These are phyloP conservation scores for Saccharum officinarum DNA, from an alignment of 176 grass and related monocot species.

Conservation along the genomic window DNA sequence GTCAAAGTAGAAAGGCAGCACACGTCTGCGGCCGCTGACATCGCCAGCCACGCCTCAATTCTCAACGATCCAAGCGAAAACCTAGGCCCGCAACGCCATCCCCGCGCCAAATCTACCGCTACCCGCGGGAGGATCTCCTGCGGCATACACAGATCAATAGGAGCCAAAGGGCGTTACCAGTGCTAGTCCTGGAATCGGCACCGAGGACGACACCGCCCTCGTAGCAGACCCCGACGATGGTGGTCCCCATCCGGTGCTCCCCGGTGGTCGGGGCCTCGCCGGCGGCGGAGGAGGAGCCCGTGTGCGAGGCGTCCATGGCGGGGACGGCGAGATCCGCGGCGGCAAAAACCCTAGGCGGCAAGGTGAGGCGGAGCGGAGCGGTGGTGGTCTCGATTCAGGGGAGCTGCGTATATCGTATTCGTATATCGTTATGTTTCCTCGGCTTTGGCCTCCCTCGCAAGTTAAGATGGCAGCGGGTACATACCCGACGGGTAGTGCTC, in stretches of 20 bases:
- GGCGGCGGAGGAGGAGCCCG: neutral
- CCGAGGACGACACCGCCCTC: slow-evolving; percentile 77
- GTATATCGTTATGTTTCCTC: neutral
- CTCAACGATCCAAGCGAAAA: neutral
- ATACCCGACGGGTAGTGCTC: too few relatives aligned
- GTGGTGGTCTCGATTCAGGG: neutral
- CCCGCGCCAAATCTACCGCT: neutral
- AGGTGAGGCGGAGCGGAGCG: neutral
- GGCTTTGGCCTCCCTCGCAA: slow-evolving; percentile 22
- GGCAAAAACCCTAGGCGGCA: neutral
- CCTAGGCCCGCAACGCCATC: neutral
- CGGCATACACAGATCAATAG: neutral
- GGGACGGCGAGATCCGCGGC: neutral
- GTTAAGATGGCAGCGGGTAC: too few relatives aligned
- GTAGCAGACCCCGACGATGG: slow-evolving; percentile 90
- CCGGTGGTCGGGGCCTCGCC: slow-evolving; percentile 41
- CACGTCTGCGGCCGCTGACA: neutral
- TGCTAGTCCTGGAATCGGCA: slow-evolving; percentile 95
- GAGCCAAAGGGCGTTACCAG: slow-evolving; percentile 38
- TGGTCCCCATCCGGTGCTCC: slow-evolving; percentile 77
- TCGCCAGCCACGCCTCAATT: neutral
- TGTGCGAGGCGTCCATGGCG: slow-evolving; percentile 23
- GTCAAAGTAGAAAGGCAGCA: neutral
- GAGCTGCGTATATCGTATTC: neutral
- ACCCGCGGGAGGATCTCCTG: neutral